phyloP scores from a whole-genome alignment of 2,329 filamentous ascomycete genomes.

The Venturia effusa region DNA sequence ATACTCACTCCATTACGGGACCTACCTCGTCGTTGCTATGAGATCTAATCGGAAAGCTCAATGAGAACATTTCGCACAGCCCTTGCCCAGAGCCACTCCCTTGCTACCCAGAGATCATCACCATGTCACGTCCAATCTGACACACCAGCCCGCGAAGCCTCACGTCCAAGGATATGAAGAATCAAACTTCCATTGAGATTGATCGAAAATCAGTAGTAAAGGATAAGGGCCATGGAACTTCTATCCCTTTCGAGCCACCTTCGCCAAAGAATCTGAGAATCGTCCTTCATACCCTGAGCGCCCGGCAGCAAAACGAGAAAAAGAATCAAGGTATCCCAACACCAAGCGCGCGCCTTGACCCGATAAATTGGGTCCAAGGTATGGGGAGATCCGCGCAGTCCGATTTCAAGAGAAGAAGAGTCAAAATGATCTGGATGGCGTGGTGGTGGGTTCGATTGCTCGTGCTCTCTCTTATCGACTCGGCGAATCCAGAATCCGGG shows the following conservation, averaged over 20 bases:
- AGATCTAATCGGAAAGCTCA: not conserved
- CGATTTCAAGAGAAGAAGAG: not conserved
- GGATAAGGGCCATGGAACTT: not conserved
- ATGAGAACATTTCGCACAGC: not conserved
- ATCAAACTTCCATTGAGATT: slow-evolving; percentile 2
- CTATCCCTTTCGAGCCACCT: not conserved
- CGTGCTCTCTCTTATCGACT: not conserved
- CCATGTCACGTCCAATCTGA: not conserved
- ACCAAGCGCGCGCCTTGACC: not conserved
- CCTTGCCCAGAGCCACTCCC: not conserved
- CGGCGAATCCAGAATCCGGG: not conserved
- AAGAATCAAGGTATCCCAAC: not conserved
- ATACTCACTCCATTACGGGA: not conserved
- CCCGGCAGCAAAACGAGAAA: not conserved
- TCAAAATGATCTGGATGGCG: not conserved
- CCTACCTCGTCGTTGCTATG: not conserved
- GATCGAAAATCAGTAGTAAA: slow-evolving; percentile 4
- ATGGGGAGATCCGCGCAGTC: not conserved
- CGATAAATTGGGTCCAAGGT: not conserved
- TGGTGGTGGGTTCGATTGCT: not conserved
- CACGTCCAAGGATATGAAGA: not conserved
- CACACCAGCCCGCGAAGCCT: not conserved
- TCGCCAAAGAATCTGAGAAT: not conserved
- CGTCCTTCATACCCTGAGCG: not conserved
- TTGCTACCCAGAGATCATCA: not conserved